phyloP scores from a whole-genome alignment of 129 eudicot species.

The Dittrichia graveolens region DNA sequence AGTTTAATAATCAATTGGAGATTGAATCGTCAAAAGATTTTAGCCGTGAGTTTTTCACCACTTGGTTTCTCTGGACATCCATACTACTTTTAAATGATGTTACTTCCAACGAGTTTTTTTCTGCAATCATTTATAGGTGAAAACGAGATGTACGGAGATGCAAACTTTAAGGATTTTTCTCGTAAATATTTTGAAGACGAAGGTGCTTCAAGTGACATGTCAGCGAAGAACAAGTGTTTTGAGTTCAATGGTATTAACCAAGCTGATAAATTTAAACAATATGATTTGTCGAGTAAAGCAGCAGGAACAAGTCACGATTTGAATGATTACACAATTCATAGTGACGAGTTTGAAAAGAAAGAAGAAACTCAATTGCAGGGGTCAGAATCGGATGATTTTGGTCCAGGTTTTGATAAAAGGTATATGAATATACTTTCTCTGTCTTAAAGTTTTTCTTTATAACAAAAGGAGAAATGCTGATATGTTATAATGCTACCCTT shows the following conservation, averaged over 20 bases:
- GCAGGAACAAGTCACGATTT: slow-evolving; percentile 16
- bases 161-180: slow-evolving; percentile 11
- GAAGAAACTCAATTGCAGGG: neutral
- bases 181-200: slow-evolving; percentile 23
- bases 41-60: slow-evolving; percentile 12
- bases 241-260: slow-evolving; percentile 4
- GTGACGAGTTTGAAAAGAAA: neutral
- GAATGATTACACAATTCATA: neutral
- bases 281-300: slow-evolving; percentile 17
- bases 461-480: no score
- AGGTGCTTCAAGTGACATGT: slow-evolving; percentile 9
- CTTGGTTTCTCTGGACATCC: neutral
- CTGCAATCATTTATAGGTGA: neutral
- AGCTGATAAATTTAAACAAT: neutral
- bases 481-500: no score
- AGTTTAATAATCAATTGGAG: slow-evolving; percentile 13
- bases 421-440: neutral
- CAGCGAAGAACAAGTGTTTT: neutral
- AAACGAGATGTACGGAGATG: neutral
- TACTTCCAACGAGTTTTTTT: neutral
- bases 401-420: slow-evolving; percentile 19
- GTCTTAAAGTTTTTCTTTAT: neutral
- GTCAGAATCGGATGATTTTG: neutral
- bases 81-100: neutral
- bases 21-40: slow-evolving; percentile 12